phyloP scores from a whole-genome alignment of 1,139 yeast genomes.

The Nakaseomyces kungkrabaensis region DNA sequence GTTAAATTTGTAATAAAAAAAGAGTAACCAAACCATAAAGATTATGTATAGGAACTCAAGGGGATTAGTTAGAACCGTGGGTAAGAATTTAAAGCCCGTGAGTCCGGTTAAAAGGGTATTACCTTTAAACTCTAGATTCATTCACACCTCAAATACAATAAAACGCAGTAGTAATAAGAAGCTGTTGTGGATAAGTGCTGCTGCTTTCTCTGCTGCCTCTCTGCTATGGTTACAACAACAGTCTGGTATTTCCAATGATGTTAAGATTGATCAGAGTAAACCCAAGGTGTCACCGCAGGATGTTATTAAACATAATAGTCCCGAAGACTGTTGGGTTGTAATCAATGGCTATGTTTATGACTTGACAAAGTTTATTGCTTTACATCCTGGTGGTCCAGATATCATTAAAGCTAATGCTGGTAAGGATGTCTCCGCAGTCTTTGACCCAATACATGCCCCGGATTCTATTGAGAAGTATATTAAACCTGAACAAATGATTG shows the following conservation, averaged over 20 bases:
- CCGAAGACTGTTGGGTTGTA: conserved; percentile 81
- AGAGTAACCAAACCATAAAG: too few relatives aligned
- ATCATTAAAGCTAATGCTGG: conserved; percentile 77
- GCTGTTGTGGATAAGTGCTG: neutral
- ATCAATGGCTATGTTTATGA: conserved; percentile 79
- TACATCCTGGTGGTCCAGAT: conserved; percentile 84
- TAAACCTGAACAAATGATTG: conserved; percentile 37
- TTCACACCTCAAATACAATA: neutral
- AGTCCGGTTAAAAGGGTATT: too few relatives aligned
- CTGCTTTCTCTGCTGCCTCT: neutral
- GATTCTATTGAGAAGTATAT: conserved; percentile 56
- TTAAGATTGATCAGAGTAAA: conserved; percentile 11
- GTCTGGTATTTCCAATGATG: conserved; percentile 7
- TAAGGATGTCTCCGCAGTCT: conserved; percentile 79
- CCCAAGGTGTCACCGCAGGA: conserved; percentile 33
- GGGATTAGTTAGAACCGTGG: neutral
- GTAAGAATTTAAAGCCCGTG: neutral
- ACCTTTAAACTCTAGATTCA: neutral
- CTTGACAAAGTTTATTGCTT: conserved; percentile 62
- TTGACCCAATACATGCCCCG: conserved; percentile 78
- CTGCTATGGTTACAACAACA: neutral
- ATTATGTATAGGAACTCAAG: neutral
- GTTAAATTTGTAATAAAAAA: too few relatives aligned
- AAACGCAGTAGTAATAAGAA: neutral
- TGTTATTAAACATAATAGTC: conserved; percentile 47